phyloP scores from a whole-genome alignment of 345 rosid genomes.

The Euphorbia pulcherrima region DNA sequence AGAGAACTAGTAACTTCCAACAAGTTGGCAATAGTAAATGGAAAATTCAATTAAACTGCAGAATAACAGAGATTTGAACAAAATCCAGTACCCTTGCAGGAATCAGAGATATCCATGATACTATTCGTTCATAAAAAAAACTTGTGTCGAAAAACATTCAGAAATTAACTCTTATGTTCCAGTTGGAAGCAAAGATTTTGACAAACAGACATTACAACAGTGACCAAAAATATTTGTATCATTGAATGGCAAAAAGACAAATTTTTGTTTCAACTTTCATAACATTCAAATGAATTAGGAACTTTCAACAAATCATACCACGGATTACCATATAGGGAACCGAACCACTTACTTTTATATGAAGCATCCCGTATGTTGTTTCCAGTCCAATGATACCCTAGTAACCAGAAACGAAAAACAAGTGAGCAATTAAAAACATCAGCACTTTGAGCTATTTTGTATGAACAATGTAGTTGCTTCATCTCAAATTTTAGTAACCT shows the following conservation, averaged over 20 bases:
- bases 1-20: no score
- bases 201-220: background rate
- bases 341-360: conserved; percentile 56
- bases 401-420: background rate
- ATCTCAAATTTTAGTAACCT: background rate
- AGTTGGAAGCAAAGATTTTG: background rate
- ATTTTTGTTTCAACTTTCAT: background rate
- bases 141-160: no score
- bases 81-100: no score
- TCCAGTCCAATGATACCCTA: conserved; percentile 77
- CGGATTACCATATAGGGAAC: background rate
- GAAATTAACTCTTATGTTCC: no score
- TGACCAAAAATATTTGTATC: background rate
- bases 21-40: no score
- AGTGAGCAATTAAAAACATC: background rate
- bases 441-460: background rate
- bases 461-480: background rate
- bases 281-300: background rate
- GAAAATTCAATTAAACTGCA: no score
- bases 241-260: no score
- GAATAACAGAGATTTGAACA: no score
- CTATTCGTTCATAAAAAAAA: no score
- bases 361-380: conserved; percentile 73
- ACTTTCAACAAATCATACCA: background rate
- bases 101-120: no score